Evolutionary conservation across 106 monocot species (phyloP), one percentile per base, ranked within the genome.

Genomic region (Agapanthus africanus): DNA sequence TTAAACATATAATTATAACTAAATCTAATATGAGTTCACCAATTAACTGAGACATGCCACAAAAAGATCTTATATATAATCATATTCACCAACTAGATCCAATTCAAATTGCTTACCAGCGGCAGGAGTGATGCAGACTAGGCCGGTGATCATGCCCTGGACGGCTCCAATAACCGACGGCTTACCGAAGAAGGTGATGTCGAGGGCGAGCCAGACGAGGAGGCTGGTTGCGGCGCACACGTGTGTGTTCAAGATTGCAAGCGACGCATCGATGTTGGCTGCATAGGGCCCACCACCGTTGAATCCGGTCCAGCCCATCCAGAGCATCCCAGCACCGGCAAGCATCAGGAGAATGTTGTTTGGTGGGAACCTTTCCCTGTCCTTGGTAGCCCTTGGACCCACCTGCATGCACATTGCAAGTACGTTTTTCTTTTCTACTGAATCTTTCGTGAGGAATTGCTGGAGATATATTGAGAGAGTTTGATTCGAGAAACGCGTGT

Each of bases 71-170:
- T n/a, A n/a, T n/a, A n/a, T n/a, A n/a, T n/a, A n/a, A n/a, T n/a
- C n/a, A n/a, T n/a, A n/a, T n/a, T n/a, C n/a, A n/a, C n/a, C n/a
- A n/a, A n/a, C n/a, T n/a, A n/a, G n/a, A n/a, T n/a, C n/a, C n/a
- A n/a, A n/a, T n/a, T n/a, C n/a, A 19, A 7, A 32, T 38, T 37
- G 21, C 63, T 63, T 28, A 66, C 84, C 88, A 19, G 88, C 88
- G 23, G 79, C 82, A 11, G 88, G 88, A 25, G 88, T 88, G 74
- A 88, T 85, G 82, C 85, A 85, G 37, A 88, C 85, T 37, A 88
- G 88, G 37, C 88, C 88, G 34, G 88, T 89, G 60, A 89, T 89
- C 88, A 89, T 89, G 66, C 87, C 87, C 62, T 87, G 87, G 9
- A 87, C 83, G 9, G 83, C 87, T 1, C 87, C 87, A 59, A 87